Evolutionary conservation across 768 basidiomycete genomes (phyloP).

Genomic region (Auriscalpium vulgare): DNA sequence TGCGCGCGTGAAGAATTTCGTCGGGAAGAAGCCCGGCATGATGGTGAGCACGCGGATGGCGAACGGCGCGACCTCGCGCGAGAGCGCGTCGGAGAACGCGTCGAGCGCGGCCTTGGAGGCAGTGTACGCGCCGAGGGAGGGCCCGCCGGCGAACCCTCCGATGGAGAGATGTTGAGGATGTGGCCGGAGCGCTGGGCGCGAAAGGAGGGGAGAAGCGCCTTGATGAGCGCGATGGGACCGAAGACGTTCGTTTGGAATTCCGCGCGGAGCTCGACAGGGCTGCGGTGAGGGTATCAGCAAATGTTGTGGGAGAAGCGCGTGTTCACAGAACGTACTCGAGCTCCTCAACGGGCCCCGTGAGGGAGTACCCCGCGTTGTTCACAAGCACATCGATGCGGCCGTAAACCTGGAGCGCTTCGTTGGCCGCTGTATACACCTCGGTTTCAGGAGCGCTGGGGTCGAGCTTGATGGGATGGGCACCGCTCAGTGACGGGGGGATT

Average conservation of each 20-base stretch:
- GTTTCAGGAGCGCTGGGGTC: neutral
- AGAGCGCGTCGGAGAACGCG: constrained; percentile 18
- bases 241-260: constrained; percentile 24
- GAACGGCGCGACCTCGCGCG: constrained; percentile 21
- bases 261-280: constrained; percentile 7
- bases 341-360: constrained; percentile 2
- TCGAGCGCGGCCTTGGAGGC: constrained; percentile 23
- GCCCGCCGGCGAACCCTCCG: constrained; percentile 10
- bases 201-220: constrained; percentile 20
- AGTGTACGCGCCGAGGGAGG: constrained; percentile 19
- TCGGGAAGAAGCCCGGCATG: constrained; percentile 24
- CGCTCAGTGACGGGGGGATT: neutral
- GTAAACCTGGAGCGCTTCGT: constrained; percentile 3
- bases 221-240: constrained; percentile 20
- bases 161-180: constrained; percentile 23
- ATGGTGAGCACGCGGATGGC: constrained; percentile 19
- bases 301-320: neutral
- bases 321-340: neutral
- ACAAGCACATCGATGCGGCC: constrained; percentile 9
- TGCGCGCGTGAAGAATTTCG: constrained; percentile 15
- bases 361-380: constrained; percentile 3
- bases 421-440: constrained; percentile 1
- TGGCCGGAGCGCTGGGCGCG: constrained; percentile 19
- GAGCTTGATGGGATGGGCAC: neutral
- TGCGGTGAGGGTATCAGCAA: neutral